Evolutionary conservation across 352 stramenopile species (phyloP), one percentile per base, ranked within the genome.

Genomic region (Pythium sp.): DNA sequence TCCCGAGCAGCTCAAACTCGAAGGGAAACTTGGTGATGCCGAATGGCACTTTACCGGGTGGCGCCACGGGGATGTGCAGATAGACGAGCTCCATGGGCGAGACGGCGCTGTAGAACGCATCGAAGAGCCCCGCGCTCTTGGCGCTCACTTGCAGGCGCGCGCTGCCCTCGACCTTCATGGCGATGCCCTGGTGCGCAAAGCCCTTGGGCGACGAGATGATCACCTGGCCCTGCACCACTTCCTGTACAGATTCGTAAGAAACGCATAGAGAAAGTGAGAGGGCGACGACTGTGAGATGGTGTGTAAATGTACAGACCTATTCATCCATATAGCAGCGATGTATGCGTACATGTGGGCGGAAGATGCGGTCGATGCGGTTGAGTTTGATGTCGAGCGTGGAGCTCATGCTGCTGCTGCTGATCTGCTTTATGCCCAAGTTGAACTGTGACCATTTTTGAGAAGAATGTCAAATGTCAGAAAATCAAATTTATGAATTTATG

Each of bases 21-120:
- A 98, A 98, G 11, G 91, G 89, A 69, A 97, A 86, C 70, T 97
- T 96, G 57, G 86, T 83, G 67, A 95, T 88, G 28, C 87, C 87
- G 34, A 90, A 77, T 7, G 84, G 75, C 11, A 95, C 77, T 76
- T 94, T 93, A 58, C 87, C 86, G 5, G 86, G 67, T 5, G 74
- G 72, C 8, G 81, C 80, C 38, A 95, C 69, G 2, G 86, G 86
- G 58, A 95, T 84, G 63, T 95, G 87, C 70, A 94, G 90, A 58
- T 93, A 91, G 14, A 97, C 78, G 56, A 97, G 76, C 54, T 95
- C 86, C 64, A 95, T 62, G 41, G 87, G 87, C 28, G 77, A 41
- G 18, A 96, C 82, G 3, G 80, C 75, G 57, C 87, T 95, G 75
- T 93, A 92, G 60, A 94, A 94, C 4, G 90, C 82, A 32, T 97